A percentile compares a stretch with the other conserved stretches of the same genome.
phyloP scores from a whole-genome alignment of 78 protist genomes.

The Isochrysis galbana region DNA sequence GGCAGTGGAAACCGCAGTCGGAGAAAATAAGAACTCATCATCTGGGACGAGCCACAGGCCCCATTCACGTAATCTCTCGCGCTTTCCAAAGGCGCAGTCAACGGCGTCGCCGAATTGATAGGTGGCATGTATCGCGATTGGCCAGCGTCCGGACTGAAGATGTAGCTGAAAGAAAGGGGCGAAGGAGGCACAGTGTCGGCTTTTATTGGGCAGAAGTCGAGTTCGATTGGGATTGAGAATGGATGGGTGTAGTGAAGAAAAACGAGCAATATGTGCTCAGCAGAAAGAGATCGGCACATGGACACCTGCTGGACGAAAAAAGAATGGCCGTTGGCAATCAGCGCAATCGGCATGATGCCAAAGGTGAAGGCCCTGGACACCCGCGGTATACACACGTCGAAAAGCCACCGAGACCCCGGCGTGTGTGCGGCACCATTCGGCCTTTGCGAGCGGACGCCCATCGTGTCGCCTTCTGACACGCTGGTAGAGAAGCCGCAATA shows the following conservation, averaged over 20 bases:
- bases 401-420: background rate
- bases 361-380: background rate
- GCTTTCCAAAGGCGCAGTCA: slow-evolving; percentile 15
- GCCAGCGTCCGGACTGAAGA: background rate
- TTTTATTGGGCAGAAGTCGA: too few relatives aligned
- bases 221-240: too few relatives aligned
- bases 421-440: background rate
- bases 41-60: background rate
- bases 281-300: too few relatives aligned
- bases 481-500: background rate
- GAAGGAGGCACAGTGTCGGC: too few relatives aligned
- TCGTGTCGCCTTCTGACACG: background rate
- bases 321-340: background rate
- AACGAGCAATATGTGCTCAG: too few relatives aligned
- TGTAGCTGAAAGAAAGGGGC: too few relatives aligned
- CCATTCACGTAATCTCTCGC: background rate
- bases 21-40: too few relatives aligned
- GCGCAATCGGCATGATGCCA: background rate
- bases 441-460: background rate
- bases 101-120: background rate
- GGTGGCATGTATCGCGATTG: slow-evolving; percentile 5
- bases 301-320: slow-evolving; percentile 23
- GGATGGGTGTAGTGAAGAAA: too few relatives aligned
- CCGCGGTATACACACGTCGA: background rate
- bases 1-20: too few relatives aligned